Evolutionary conservation across 257 asterid species (phyloP).

Genomic region (Paraleonurus japonicus): DNA sequence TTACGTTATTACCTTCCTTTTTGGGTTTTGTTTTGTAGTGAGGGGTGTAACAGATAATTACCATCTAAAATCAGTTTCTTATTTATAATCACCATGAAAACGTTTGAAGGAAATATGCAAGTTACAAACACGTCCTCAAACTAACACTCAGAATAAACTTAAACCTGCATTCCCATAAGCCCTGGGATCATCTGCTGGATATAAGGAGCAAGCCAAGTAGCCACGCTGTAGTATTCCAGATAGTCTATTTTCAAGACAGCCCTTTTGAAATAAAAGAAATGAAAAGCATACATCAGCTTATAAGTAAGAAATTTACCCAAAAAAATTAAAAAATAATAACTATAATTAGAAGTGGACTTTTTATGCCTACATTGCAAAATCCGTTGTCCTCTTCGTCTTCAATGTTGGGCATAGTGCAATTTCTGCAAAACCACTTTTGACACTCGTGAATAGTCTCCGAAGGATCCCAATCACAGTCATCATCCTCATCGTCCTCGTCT

Average conservation of each 20-base stretch:
- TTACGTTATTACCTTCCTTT: not conserved
- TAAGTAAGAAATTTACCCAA: slow-evolving; percentile 1
- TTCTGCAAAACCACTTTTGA: slow-evolving; percentile 86
- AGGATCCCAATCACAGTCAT: slow-evolving; percentile 67
- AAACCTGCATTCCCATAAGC: slow-evolving; percentile 45
- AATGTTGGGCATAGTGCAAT: slow-evolving; percentile 80
- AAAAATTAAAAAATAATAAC: not conserved
- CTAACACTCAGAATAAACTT: slow-evolving; percentile 16
- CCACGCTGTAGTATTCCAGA: slow-evolving; percentile 89
- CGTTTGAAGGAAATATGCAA: not conserved
- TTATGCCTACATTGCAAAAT: slow-evolving; percentile 62
- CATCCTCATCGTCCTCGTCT: slow-evolving; percentile 80
- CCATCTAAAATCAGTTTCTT: not conserved
- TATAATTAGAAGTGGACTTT: not conserved
- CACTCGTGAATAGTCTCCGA: slow-evolving; percentile 31
- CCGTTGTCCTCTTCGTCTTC: slow-evolving; percentile 36
- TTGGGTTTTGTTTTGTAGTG: not conserved
- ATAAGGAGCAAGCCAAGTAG: slow-evolving; percentile 57
- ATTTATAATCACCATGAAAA: not conserved
- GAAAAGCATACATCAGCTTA: slow-evolving; percentile 10
- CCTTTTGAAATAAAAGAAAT: slow-evolving; percentile 44
- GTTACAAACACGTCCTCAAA: not conserved
- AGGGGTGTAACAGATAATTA: not conserved
- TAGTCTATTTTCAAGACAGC: slow-evolving; percentile 83
- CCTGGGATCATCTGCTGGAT: slow-evolving; percentile 38